Evolutionary conservation across 129 eudicot genomes (phyloP), one percentile per base, ranked within the genome.

Genomic region (Flaveria brownii): DNA sequence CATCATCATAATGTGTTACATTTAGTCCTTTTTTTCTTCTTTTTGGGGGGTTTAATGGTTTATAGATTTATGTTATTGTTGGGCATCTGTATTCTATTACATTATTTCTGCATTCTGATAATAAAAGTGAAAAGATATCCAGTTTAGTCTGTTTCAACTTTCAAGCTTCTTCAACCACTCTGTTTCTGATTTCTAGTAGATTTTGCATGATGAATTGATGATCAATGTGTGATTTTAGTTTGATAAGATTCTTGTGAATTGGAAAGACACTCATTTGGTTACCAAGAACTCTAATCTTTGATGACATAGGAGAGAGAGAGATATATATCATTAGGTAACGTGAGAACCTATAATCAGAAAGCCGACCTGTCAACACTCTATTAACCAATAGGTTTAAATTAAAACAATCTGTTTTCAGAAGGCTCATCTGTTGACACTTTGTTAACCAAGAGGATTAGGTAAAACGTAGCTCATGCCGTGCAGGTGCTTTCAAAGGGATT

Each of bases 11-110:
- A 36, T 36, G 41, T 36, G 22, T 39, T 41, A 42, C 51, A 36
- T 11, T 17, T 39, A 11, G 39, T 22, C 14, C 41, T 39, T 39
- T 41, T 16, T 63, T 63, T 63, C 14, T 30, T 63, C 2, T n/a
- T 28, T 28, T 36, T 63, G 33, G 78, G 60, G 70, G 73, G 83
- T 5, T 36, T 36, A 36, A 36, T 36, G 41, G 73, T 72, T 80
- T 72, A 73, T 61, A 64, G 74, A 63, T 64, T 80, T 73, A 78
- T 71, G 55, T 59, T 56, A 47, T 17, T 47, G 50, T 67, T 57
- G 77, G 45, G 54, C 5, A 72, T 79, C 25, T 80, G 83, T 80
- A 80, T 80, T 80, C 60, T 80, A 73, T 80, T 63, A 78, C 83
- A 80, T 80, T 80, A 17, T 72, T 80, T 80, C 74, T 64, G 79